These are phyloP conservation scores for Phytopythium montanum DNA, from an alignment of 352 stramenopile genomes.

Conservation along the genomic window DNA sequence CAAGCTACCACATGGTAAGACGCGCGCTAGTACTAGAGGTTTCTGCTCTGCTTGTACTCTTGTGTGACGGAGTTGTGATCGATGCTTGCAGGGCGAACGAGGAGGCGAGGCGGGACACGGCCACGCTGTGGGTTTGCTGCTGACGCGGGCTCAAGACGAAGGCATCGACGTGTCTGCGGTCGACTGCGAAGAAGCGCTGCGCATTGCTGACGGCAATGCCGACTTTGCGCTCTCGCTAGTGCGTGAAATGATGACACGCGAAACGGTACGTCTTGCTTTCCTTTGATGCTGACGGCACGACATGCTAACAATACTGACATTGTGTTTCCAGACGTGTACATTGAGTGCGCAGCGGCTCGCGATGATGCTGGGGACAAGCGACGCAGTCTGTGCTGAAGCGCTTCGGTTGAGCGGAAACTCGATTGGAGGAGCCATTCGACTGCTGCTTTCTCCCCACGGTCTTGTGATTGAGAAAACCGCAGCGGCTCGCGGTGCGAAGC, in stretches of 20 bases:
- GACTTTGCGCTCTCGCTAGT: constrained; percentile 19
- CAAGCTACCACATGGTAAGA: background rate
- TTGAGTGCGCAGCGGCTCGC: constrained; percentile 47
- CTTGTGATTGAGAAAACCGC: constrained; percentile 24
- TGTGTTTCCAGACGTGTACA: constrained; percentile 19
- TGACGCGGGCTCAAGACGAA: constrained; percentile 24
- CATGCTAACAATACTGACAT: background rate
- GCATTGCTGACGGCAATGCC: constrained; percentile 20
- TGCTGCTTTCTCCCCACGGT: constrained; percentile 46
- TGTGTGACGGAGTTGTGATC: background rate
- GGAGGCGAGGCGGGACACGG: background rate
- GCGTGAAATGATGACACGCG: constrained; percentile 8
- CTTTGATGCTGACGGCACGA: background rate
- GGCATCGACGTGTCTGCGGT: constrained; percentile 18
- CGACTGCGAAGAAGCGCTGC: constrained; percentile 47
- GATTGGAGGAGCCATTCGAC: constrained; percentile 42
- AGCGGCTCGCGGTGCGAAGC: background rate
- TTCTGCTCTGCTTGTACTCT: background rate
- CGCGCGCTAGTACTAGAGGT: background rate
- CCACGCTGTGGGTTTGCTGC: constrained; percentile 7
- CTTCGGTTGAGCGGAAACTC: constrained; percentile 50
- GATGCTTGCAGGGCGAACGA: background rate
- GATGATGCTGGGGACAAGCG: constrained; percentile 36
- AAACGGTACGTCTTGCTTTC: constrained; percentile 9
- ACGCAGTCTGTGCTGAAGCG: constrained; percentile 53